Base-by-base conservation (phyloP, 225 moss, liverwort and hornwort species). In the Bryum argenteum region DNA sequence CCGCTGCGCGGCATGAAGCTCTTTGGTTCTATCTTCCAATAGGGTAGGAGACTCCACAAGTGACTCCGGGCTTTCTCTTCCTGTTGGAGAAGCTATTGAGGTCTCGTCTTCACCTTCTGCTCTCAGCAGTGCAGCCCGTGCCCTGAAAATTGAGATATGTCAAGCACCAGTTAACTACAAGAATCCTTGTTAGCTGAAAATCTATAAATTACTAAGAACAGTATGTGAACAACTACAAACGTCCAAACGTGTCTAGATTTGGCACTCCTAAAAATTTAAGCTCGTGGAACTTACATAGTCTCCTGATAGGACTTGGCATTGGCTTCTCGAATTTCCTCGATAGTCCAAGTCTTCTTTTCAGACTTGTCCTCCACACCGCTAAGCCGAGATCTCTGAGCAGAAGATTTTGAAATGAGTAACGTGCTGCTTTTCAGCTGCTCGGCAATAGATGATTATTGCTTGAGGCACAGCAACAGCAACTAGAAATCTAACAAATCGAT, bases 51-150 rank as follows among this genome's bases (percentile, higher is more conserved):
- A 54, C 75, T 78, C 72, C 52, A 58, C 44, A 65, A 57, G 69
- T 28, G 71, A 63, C 43, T 56, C 38, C 37, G 61, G 63, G 48
- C 69, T 68, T 56, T 63, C 70, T 50, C 40, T 17, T 71, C 67
- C 61, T 28, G 16, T 57, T 70, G 66, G 50, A 73, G 78, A 62
- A 72, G 51, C 53, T 54, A 78, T 48, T 55, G 73, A 47, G 81
- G 75, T 19, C 47, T 64, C 83, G 73, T 75, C 51, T 67, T 64
- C 56, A 75, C n/a, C 58, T 67, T 81, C 83, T 54, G 73, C 39
- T 67, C 50, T 59, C 53, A 67, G 66, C 54, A 75, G 65, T 75
- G 78, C 73, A 69, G 76, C 83, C 40, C 73, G 78, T 5, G 76
- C 70, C 67, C 87, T 87, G 71, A 57, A 53, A 75, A 58, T 75